A percentile compares a stretch with the other conserved stretches of the same genome.
phyloP scores from a whole-genome alignment of 805 yeast species.

The Debaryomyces hansenii region DNA sequence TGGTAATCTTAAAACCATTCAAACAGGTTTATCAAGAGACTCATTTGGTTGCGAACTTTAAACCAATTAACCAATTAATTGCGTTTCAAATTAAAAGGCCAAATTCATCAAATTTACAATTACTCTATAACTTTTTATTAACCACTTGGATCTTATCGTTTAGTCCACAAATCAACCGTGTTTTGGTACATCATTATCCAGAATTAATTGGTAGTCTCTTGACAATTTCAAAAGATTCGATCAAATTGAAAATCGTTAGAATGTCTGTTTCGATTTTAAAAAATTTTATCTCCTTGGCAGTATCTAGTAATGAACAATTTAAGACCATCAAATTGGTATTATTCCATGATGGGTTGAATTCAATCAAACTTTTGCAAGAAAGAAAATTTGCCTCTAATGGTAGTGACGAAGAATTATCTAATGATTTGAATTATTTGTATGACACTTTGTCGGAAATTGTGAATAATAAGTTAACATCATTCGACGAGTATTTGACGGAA shows the following conservation, averaged over 20 bases:
- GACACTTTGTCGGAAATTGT: constrained; percentile 70
- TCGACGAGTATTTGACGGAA: constrained; percentile 89
- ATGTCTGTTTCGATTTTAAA: constrained; percentile 73
- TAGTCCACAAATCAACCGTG: constrained; percentile 50
- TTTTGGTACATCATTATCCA: constrained; percentile 52
- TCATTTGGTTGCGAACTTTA: constrained; percentile 34
- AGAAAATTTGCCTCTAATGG: constrained; percentile 77
- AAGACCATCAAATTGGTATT: constrained; percentile 65
- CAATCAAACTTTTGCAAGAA: constrained; percentile 67
- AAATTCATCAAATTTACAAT: constrained; percentile 61
- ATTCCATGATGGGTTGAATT: constrained; percentile 72
- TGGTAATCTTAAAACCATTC: constrained; percentile 54
- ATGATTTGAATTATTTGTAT: constrained; percentile 62
- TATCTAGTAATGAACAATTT: constrained; percentile 32
- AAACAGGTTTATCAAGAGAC: constrained; percentile 48
- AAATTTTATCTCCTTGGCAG: constrained; percentile 50
- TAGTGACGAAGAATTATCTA: constrained; percentile 79
- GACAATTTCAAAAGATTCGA: constrained; percentile 69
- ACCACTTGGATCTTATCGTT: constrained; percentile 86
- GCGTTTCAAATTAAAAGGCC: constrained; percentile 31
- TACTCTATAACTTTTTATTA: constrained; percentile 77
- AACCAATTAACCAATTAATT: constrained; percentile 30
- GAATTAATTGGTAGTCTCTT: constrained; percentile 53
- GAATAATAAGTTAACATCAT: constrained; percentile 72
- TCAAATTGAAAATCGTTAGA: constrained; percentile 89